Evolutionary conservation across 441 rosid genomes (phyloP).

Genomic region (Euphorbia celastroides): DNA sequence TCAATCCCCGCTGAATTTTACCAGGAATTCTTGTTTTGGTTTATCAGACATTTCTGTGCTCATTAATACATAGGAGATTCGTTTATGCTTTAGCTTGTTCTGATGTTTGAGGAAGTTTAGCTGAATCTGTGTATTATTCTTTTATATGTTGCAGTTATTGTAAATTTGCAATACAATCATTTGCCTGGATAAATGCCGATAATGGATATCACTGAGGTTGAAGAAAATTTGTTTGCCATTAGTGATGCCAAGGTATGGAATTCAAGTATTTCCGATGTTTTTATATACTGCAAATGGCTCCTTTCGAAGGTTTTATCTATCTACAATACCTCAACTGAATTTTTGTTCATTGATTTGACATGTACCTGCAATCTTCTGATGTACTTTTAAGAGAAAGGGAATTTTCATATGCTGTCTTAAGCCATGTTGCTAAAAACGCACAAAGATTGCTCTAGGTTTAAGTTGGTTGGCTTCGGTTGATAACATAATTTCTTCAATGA

Average conservation of each 20-base stretch:
- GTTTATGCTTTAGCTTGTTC: too few relatives aligned
- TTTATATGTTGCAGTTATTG: constrained; percentile 28
- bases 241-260: constrained; percentile 93
- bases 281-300: constrained; percentile 4
- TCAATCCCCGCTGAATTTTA: constrained; percentile 2
- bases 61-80: too few relatives aligned
- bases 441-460: constrained; percentile 5
- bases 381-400: neutral
- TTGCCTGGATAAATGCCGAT: constrained; percentile 31
- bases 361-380: neutral
- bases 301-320: constrained; percentile 10
- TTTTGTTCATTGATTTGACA: neutral
- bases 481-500: neutral
- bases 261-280: constrained; percentile 5
- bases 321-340: neutral
- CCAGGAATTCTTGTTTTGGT: neutral
- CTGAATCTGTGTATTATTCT: constrained; percentile 15
- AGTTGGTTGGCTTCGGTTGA: constrained; percentile 9
- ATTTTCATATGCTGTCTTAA: neutral
- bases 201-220: constrained; percentile 86
- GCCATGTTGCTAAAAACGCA: neutral
- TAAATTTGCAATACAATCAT: constrained; percentile 28
- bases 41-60: constrained; percentile 2
- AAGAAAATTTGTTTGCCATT: constrained; percentile 86
- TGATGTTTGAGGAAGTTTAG: neutral